Conservation (phyloP, 371 early-diverging fungal genomes). For the Chytridiales sp. region DNA sequence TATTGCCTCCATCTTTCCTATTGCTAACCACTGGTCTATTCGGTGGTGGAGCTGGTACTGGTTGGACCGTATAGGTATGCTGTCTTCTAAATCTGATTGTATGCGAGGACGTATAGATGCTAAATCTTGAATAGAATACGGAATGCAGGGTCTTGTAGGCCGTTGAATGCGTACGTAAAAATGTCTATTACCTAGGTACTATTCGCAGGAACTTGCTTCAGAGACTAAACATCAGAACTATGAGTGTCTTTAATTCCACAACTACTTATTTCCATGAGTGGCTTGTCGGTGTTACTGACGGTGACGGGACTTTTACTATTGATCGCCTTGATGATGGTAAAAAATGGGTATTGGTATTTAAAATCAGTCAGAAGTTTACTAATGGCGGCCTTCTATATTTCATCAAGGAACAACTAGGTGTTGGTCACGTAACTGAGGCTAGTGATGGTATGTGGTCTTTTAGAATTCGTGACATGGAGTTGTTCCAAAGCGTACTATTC, state of each 20-base stretch:
- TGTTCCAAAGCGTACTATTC: constrained; percentile 32
- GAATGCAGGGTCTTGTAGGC: no score
- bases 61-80: constrained; percentile 44
- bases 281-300: constrained; percentile 40
- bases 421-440: constrained; percentile 36
- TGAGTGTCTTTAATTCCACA: no score
- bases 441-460: constrained; percentile 33
- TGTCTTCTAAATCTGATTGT: no score
- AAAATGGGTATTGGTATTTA: constrained; percentile 36
- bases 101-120: no score
- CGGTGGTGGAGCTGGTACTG: constrained; percentile 55
- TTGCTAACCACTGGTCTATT: constrained; percentile 59
- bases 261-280: no score
- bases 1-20: constrained; percentile 59
- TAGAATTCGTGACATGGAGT: constrained; percentile 35
- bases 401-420: constrained; percentile 44
- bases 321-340: constrained; percentile 25
- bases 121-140: no score
- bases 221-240: no score
- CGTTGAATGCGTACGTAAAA: no score
- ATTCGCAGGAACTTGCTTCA: no score
- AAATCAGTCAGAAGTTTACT: constrained; percentile 44
- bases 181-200: no score
- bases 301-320: constrained; percentile 30
- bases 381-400: constrained; percentile 46